phyloP scores from a whole-genome alignment of 768 basidiomycete species.

The Rhizopogon vulgaris region DNA sequence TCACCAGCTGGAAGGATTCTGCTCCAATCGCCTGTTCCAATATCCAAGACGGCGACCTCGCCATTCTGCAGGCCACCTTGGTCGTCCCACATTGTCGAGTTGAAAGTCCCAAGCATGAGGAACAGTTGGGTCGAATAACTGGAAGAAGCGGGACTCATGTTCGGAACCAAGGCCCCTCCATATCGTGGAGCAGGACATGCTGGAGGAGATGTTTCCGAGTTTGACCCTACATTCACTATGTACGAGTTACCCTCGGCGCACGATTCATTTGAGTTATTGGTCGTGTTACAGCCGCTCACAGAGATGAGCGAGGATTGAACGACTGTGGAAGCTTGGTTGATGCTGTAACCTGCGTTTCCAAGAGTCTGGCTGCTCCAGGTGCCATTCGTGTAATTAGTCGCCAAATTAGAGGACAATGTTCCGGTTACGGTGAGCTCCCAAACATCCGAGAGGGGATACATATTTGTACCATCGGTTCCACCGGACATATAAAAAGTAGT shows the following conservation, averaged over 20 bases:
- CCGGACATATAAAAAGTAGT: slow-evolving; percentile 73
- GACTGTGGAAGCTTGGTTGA: slow-evolving; percentile 55
- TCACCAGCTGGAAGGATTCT: slow-evolving; percentile 73
- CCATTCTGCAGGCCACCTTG: slow-evolving; percentile 52
- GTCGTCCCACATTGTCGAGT: slow-evolving; percentile 63
- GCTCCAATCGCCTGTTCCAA: slow-evolving; percentile 59
- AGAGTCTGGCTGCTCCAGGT: slow-evolving; percentile 54
- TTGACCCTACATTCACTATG: slow-evolving; percentile 33
- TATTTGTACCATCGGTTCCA: slow-evolving; percentile 46
- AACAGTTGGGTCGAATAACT: slow-evolving; percentile 62
- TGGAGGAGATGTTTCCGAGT: slow-evolving; percentile 32
- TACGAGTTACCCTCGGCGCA: slow-evolving; percentile 61
- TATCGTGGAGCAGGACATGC: slow-evolving; percentile 64
- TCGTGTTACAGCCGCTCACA: slow-evolving; percentile 55
- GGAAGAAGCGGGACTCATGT: slow-evolving; percentile 37
- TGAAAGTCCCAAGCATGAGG: slow-evolving; percentile 61
- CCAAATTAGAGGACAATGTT: slow-evolving; percentile 63
- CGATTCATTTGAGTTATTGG: slow-evolving; percentile 29
- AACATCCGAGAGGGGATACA: slow-evolving; percentile 53
- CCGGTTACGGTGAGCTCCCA: slow-evolving; percentile 71
- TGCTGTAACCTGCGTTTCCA: slow-evolving; percentile 21
- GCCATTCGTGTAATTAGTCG: slow-evolving; percentile 36
- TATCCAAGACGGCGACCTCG: slow-evolving; percentile 69
- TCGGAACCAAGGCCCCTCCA: slow-evolving; percentile 54
- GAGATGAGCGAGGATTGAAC: slow-evolving; percentile 46